phyloP scores from a whole-genome alignment of 2,329 filamentous ascomycete genomes.

The Tolypocladium capitatum region DNA sequence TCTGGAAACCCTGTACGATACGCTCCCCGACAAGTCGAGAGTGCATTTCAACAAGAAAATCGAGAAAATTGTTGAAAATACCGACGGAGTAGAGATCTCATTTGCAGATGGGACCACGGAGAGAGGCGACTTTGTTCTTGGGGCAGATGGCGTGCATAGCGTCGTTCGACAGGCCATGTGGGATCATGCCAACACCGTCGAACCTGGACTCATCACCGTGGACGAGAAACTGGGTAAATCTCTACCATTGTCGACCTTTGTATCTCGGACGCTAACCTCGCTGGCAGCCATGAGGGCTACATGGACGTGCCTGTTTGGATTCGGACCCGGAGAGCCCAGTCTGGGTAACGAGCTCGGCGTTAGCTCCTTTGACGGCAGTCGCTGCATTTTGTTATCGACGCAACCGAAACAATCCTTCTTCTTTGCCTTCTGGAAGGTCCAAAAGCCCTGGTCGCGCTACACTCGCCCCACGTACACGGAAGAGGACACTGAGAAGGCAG shows the following conservation, averaged over 20 bases:
- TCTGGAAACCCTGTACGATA: conserved; percentile 5
- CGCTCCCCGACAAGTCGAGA: conserved; percentile 3
- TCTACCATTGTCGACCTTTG: no score
- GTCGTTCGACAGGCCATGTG: conserved; percentile 11
- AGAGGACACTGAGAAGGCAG: conserved; percentile 16
- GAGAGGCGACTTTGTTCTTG: conserved; percentile 24
- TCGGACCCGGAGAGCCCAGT: background rate
- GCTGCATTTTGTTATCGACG: background rate
- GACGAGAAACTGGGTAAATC: conserved; percentile 8
- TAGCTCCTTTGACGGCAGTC: background rate
- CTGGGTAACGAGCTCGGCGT: background rate
- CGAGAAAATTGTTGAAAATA: background rate
- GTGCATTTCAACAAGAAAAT: background rate
- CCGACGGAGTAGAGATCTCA: conserved; percentile 14
- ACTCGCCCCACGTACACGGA: conserved; percentile 5
- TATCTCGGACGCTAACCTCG: no score
- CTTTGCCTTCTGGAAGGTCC: background rate
- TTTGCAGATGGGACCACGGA: conserved; percentile 21
- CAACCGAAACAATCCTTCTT: background rate
- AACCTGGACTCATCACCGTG: conserved; percentile 5
- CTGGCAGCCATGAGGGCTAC: background rate
- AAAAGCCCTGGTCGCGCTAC: background rate
- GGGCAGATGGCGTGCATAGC: conserved; percentile 29
- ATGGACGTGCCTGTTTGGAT: background rate
- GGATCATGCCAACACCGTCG: conserved; percentile 6